phyloP scores from a whole-genome alignment of 306 rosid species.

The Cicer judaicum region DNA sequence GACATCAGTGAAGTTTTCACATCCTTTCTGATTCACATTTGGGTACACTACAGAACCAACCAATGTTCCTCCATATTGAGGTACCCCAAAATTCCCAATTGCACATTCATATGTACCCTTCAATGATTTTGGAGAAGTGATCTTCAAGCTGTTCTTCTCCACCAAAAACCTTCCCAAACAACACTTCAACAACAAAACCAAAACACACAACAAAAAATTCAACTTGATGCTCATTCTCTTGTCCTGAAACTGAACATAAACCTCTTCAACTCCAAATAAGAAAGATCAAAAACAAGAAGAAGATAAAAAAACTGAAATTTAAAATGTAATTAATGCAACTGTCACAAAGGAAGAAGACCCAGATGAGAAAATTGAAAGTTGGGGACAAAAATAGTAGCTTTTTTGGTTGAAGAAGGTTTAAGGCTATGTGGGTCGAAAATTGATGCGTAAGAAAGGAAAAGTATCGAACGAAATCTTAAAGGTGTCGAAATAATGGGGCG shows the following conservation, averaged over 20 bases:
- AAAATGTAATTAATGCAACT: slow-evolving; percentile 11
- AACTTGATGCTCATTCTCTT: slow-evolving; percentile 54
- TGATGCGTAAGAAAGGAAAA: slow-evolving; percentile 35
- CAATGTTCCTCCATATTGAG: slow-evolving; percentile 91
- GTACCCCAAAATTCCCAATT: slow-evolving; percentile 96
- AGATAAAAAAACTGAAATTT: slow-evolving; percentile 28
- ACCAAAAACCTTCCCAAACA: slow-evolving; percentile 83
- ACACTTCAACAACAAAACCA: slow-evolving; percentile 60
- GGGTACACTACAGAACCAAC: slow-evolving; percentile 79
- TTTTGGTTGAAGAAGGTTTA: slow-evolving; percentile 27
- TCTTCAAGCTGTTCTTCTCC: slow-evolving; percentile 89
- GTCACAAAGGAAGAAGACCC: slow-evolving; percentile 36
- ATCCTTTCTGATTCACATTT: slow-evolving; percentile 75
- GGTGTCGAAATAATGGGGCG: slow-evolving; percentile 37
- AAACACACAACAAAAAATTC: slow-evolving; percentile 52
- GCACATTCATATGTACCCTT: slow-evolving; percentile 81
- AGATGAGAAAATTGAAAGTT: slow-evolving; percentile 43
- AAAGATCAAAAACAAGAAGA: not conserved
- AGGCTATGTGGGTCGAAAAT: slow-evolving; percentile 32
- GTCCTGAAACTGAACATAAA: not conserved
- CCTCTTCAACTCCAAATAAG: slow-evolving; percentile 24
- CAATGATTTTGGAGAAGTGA: slow-evolving; percentile 68
- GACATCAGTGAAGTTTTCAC: slow-evolving; percentile 62
- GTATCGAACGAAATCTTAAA: slow-evolving; percentile 7
- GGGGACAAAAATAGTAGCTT: slow-evolving; percentile 31